Percentiles rank a stretch among this genome's conserved stretches.
These are phyloP conservation scores for Sodiomyces alkalinus DNA, from an alignment of 2,329 filamentous ascomycete genomes.

Conservation along the genomic window DNA sequence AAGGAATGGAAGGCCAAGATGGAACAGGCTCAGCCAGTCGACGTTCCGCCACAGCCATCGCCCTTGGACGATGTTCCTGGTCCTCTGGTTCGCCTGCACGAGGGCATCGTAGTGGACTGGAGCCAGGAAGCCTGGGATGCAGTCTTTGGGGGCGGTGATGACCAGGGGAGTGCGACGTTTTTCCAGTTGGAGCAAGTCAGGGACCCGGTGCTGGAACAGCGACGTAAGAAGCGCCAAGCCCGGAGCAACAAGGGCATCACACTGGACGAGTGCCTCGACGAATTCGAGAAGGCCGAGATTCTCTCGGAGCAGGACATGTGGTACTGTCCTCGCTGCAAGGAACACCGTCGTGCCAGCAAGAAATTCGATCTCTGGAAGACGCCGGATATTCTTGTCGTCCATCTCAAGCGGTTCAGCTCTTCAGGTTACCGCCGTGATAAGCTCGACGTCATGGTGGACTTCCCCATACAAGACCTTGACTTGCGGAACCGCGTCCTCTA, in stretches of 20 bases:
- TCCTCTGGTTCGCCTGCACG: conserved; percentile 62
- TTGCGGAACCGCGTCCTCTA: conserved; percentile 66
- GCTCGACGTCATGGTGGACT: conserved; percentile 80
- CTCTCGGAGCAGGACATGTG: conserved; percentile 92
- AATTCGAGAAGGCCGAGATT: conserved; percentile 88
- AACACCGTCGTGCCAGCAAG: conserved; percentile 82
- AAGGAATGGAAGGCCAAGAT: too few species aligned
- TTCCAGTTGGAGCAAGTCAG: conserved; percentile 33
- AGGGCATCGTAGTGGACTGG: conserved; percentile 85
- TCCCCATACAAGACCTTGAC: conserved; percentile 77
- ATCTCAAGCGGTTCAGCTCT: conserved; percentile 89
- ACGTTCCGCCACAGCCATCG: conserved; percentile 7
- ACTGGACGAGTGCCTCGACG: conserved; percentile 80
- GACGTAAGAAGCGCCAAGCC: conserved; percentile 47
- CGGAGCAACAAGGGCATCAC: conserved; percentile 49
- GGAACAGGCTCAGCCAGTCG: conserved; percentile 18
- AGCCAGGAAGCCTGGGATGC: conserved; percentile 50
- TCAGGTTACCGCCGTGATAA: conserved; percentile 75
- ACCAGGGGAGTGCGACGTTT: conserved; percentile 47
- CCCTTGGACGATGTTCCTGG: conserved; percentile 17
- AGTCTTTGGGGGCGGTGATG: conserved; percentile 46
- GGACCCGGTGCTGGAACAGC: conserved; percentile 49
- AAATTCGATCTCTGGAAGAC: conserved; percentile 96
- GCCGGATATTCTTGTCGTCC: conserved; percentile 86
- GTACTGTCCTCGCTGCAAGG: conserved; percentile 95